phyloP scores from a whole-genome alignment of 1,284 basidiomycete species.

The Farysia itapuensis region DNA sequence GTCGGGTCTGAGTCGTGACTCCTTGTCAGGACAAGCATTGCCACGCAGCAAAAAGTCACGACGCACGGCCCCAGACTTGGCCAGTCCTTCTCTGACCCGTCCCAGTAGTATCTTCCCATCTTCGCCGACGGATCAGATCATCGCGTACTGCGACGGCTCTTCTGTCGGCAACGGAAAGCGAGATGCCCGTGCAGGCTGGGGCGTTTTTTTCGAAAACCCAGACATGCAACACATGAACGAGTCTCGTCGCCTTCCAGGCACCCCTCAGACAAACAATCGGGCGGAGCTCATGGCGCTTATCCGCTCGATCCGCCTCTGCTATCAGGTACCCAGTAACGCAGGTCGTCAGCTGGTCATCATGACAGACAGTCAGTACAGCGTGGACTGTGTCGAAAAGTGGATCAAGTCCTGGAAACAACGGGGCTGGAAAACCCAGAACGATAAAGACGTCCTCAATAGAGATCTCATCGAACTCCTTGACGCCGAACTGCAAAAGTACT shows the following conservation, averaged over 20 bases:
- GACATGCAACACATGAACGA: conserved; percentile 66
- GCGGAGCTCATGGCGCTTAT: conserved; percentile 81
- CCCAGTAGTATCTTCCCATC: background rate
- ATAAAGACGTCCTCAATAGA: conserved; percentile 69
- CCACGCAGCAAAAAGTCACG: background rate
- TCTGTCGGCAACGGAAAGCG: conserved; percentile 72
- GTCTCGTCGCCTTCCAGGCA: conserved; percentile 75
- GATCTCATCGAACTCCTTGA: conserved; percentile 68
- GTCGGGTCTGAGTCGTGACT: background rate
- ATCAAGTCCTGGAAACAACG: conserved; percentile 67
- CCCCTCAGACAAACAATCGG: conserved; percentile 78
- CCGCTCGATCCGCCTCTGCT: conserved; percentile 71
- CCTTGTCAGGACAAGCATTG: too few species aligned
- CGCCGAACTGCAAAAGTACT: conserved; percentile 7
- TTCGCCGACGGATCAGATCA: conserved; percentile 1
- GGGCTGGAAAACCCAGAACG: conserved; percentile 64
- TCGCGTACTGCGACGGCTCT: conserved; percentile 77
- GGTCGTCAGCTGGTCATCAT: conserved; percentile 66
- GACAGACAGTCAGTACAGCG: conserved; percentile 76
- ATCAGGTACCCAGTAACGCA: conserved; percentile 63
- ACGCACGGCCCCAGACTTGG: background rate
- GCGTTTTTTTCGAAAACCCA: conserved; percentile 45
- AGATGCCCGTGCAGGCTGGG: conserved; percentile 49
- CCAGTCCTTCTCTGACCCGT: background rate
- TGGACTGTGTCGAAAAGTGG: conserved; percentile 68